phyloP scores from a whole-genome alignment of 805 yeast species.

The Starmerella bombi region DNA sequence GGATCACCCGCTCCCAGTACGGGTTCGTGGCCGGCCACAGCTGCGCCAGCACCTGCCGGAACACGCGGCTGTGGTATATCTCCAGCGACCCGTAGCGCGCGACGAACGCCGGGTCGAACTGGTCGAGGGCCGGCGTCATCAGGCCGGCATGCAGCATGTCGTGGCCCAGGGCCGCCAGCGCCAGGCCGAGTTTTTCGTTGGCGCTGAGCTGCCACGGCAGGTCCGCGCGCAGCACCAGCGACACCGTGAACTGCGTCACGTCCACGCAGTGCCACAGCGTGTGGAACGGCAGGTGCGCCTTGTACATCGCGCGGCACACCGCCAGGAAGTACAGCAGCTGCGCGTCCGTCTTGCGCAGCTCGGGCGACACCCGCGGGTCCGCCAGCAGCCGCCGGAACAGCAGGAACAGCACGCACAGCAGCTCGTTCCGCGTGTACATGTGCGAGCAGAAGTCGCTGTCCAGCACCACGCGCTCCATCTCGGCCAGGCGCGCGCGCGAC shows the following conservation, averaged over 20 bases:
- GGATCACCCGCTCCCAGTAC: constrained; percentile 11
- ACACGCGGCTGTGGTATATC: constrained; percentile 62
- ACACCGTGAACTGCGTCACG: constrained; percentile 58
- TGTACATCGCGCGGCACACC: constrained; percentile 63
- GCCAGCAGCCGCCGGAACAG: constrained; percentile 37
- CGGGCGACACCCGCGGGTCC: constrained; percentile 15
- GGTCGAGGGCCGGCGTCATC: constrained; percentile 59
- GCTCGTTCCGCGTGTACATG: constrained; percentile 49
- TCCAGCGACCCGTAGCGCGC: constrained; percentile 56
- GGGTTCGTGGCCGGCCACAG: constrained; percentile 35
- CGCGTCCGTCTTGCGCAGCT: constrained; percentile 28
- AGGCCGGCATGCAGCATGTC: constrained; percentile 96
- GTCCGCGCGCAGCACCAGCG: neutral
- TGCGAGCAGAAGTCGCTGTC: constrained; percentile 65
- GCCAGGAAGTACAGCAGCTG: constrained; percentile 47
- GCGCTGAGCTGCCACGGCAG: constrained; percentile 19
- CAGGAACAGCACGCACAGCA: constrained; percentile 43
- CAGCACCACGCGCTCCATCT: constrained; percentile 5
- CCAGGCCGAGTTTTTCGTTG: constrained; percentile 43
- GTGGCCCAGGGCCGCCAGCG: constrained; percentile 82
- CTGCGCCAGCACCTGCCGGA: constrained; percentile 37
- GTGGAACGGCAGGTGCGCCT: constrained; percentile 80
- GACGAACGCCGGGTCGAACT: constrained; percentile 51
- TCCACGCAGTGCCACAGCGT: constrained; percentile 93
- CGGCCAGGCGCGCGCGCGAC: neutral